Evolutionary conservation across 192 early-diverging fungal genomes (phyloP), one percentile per base, ranked within the genome.

Genomic region (Paraglomus brasilianum): DNA sequence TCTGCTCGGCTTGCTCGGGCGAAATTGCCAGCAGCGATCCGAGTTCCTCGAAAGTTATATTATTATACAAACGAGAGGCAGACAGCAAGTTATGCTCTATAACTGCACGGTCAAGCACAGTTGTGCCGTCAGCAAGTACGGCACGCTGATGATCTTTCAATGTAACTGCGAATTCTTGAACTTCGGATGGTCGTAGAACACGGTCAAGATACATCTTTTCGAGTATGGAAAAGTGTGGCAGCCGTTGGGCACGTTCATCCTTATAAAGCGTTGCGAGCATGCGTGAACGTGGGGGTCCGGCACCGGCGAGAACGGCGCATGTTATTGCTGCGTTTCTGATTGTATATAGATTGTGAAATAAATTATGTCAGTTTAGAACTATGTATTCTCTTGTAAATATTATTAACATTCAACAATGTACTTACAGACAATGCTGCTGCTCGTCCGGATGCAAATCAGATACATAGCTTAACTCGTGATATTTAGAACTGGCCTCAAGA

Each of bases 121-220:
- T 93, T 21, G 86, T 88, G 36, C 88, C 85, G 56, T 91, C 92
- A 1, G 83, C 78, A 43, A 96, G 74, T 49, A 77, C 65, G 8
- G 93, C 93, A 13, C 87, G 70, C 67, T 95, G 94, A 76, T 95
- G 93, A 43, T 82, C 78, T 63, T 87, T 86, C 15, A 97, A 81
- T 5, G 85, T 85, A 59, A 72, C 70, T 10, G 84, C 80, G 71
- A 96, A 96, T 57, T 90, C 87, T 30, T 85, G 88, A 11, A 96
- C 90, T 76, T 97, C 93, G 8, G 80, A 73, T 10, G 80, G 81
- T 41, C 87, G 83, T 56, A 96, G 85, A 11, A 96, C 87, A 4
- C 94, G 88, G 75, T 92, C 94, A 46, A 96, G 77, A 62, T 95
- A 94, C 89, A 97, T 97, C 79, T 95, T 97, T 72, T 95, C 92